Evolutionary conservation across 495 filamentous ascomycete species (phyloP).

Genomic region (Friedmanniomyces simplex): DNA sequence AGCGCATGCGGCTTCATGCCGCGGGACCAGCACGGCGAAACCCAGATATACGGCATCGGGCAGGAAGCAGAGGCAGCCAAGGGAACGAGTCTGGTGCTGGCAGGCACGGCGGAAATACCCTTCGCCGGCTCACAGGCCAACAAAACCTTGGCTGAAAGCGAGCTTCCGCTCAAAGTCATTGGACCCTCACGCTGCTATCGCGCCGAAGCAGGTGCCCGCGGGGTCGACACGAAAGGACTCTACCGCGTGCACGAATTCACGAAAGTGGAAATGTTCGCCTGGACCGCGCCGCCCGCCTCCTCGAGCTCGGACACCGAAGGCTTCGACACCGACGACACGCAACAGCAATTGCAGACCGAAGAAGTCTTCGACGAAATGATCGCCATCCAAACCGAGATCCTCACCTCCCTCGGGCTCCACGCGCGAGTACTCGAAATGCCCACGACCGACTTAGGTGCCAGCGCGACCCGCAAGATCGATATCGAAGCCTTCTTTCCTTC

Average conservation of each 20-base stretch:
- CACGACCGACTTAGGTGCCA: constrained; percentile 72
- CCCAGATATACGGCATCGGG: constrained; percentile 70
- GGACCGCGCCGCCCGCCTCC: constrained; percentile 48
- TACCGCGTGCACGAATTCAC: constrained; percentile 99
- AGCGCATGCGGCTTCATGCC: constrained; percentile 88
- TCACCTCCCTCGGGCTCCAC: constrained; percentile 64
- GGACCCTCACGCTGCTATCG: constrained; percentile 83
- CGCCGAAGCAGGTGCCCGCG: constrained; percentile 84
- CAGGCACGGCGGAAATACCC: constrained; percentile 89
- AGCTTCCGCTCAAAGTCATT: constrained; percentile 67
- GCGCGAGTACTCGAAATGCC: constrained; percentile 93
- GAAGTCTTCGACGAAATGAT: constrained; percentile 70
- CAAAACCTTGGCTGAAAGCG: constrained; percentile 46
- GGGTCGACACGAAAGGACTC: constrained; percentile 82
- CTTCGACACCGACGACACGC: constrained; percentile 7
- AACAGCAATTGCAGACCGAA: constrained; percentile 11
- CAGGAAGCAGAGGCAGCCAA: constrained; percentile 7
- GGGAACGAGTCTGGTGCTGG: constrained; percentile 54
- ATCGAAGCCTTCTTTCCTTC: constrained; percentile 94
- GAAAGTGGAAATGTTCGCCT: constrained; percentile 94
- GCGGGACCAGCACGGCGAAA: constrained; percentile 78
- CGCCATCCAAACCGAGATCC: constrained; percentile 71
- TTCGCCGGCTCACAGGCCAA: constrained; percentile 84
- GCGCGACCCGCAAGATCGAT: constrained; percentile 74
- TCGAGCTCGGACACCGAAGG: background rate